Conservation (phyloP, 352 stramenopile genomes). For the Phytopythium mirpurense region DNA sequence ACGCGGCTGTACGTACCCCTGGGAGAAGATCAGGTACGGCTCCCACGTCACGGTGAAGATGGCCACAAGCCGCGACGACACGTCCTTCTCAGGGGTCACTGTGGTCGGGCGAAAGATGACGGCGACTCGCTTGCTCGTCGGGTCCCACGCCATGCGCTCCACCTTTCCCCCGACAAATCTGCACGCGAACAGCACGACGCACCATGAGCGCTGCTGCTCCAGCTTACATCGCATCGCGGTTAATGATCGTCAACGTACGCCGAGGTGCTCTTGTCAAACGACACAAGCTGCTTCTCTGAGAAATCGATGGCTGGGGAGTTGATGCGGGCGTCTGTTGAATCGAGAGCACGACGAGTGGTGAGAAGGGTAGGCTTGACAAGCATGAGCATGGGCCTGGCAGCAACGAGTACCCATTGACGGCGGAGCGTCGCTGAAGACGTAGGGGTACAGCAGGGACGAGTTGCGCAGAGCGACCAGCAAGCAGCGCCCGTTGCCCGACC, state of each 20-base stretch:
- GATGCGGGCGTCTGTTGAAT: slow-evolving; percentile 54
- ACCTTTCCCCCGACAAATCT: slow-evolving; percentile 61
- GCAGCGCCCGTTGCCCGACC: slow-evolving; percentile 65
- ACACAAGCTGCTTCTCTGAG: slow-evolving; percentile 50
- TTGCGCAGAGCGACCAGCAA: slow-evolving; percentile 63
- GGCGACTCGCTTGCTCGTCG: slow-evolving; percentile 56
- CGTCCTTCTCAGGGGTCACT: slow-evolving; percentile 15
- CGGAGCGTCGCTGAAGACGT: slow-evolving; percentile 51
- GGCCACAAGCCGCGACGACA: slow-evolving; percentile 46
- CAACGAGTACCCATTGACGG: slow-evolving; percentile 50
- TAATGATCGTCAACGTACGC: slow-evolving; percentile 28
- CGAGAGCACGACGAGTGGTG: not conserved
- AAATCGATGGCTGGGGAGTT: slow-evolving; percentile 68
- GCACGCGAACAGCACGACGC: not conserved
- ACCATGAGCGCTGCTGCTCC: not conserved
- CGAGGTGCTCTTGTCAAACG: slow-evolving; percentile 51
- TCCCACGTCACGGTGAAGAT: slow-evolving; percentile 69
- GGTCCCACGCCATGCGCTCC: slow-evolving; percentile 62
- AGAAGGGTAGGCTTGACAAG: no score
- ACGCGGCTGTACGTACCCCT: slow-evolving; percentile 21
- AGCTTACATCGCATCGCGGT: not conserved
- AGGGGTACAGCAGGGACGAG: slow-evolving; percentile 56
- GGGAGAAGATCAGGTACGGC: slow-evolving; percentile 75
- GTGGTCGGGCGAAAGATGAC: slow-evolving; percentile 40
- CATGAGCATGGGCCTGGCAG: no score